Evolutionary conservation across 768 basidiomycete genomes (phyloP).

Genomic region (Collybia mongolica): DNA sequence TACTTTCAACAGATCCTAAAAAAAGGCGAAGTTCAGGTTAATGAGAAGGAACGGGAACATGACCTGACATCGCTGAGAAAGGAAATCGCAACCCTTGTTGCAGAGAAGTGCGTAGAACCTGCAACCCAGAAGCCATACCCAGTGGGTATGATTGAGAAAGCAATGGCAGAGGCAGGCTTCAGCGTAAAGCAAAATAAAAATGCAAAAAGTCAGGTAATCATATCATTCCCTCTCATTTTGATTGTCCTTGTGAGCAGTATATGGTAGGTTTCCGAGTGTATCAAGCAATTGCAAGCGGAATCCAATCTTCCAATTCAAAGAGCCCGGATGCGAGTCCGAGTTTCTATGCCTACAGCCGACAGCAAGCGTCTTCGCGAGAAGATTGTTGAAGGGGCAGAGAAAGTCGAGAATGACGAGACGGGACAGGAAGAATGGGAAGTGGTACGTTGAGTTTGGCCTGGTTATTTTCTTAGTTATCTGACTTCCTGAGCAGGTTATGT

Average conservation of each 20-base stretch:
- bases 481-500: slow-evolving; percentile 58
- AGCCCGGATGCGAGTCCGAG: slow-evolving; percentile 88
- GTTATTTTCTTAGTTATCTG: background rate
- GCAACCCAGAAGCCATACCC: slow-evolving; percentile 86
- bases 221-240: no score
- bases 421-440: slow-evolving; percentile 80
- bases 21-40: slow-evolving; percentile 96
- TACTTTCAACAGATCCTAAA: slow-evolving; percentile 68
- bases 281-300: slow-evolving; percentile 77
- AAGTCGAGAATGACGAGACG: slow-evolving; percentile 80
- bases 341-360: slow-evolving; percentile 69
- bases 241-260: background rate
- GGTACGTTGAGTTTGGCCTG: slow-evolving; percentile 45
- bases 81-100: slow-evolving; percentile 93
- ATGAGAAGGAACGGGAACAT: slow-evolving; percentile 94
- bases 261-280: slow-evolving; percentile 79
- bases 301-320: slow-evolving; percentile 91
- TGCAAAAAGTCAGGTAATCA: slow-evolving; percentile 86
- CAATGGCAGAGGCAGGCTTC: slow-evolving; percentile 93
- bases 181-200: slow-evolving; percentile 87
- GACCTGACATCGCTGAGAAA: slow-evolving; percentile 76
- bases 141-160: slow-evolving; percentile 96
- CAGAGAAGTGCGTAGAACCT: slow-evolving; percentile 96
- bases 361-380: slow-evolving; percentile 68
- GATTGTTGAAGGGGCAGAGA: slow-evolving; percentile 73